These are phyloP conservation scores for Paecilomyces formosus DNA, from an alignment of 2,329 filamentous ascomycete species.

Conservation along the genomic window DNA sequence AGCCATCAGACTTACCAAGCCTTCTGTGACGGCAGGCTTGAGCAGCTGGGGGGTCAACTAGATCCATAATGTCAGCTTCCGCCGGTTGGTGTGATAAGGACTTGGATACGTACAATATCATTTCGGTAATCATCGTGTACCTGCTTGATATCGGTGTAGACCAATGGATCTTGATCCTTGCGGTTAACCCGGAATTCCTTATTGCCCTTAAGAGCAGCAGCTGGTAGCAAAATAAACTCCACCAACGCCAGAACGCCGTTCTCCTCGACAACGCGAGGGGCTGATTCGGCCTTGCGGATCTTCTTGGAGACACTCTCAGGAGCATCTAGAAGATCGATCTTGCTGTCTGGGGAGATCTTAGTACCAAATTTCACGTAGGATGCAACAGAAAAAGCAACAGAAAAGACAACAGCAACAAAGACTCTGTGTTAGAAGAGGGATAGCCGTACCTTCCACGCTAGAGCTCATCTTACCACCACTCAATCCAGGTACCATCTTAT, in stretches of 20 bases:
- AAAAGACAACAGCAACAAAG: not conserved
- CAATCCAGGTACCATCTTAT: slow-evolving; percentile 74
- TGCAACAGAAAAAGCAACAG: not conserved
- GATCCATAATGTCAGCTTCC: not conserved
- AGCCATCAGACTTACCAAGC: slow-evolving; percentile 63
- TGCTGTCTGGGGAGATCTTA: slow-evolving; percentile 52
- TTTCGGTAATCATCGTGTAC: slow-evolving; percentile 73
- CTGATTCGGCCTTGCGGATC: slow-evolving; percentile 74
- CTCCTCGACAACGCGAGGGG: slow-evolving; percentile 67
- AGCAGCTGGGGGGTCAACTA: slow-evolving; percentile 77
- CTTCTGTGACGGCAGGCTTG: slow-evolving; percentile 73
- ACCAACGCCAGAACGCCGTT: slow-evolving; percentile 85
- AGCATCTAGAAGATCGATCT: slow-evolving; percentile 86
- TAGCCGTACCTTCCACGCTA: slow-evolving; percentile 44
- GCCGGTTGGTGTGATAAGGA: slow-evolving; percentile 3
- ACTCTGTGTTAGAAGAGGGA: not conserved
- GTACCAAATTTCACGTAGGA: not conserved
- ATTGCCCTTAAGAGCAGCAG: slow-evolving; percentile 38
- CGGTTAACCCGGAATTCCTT: slow-evolving; percentile 61
- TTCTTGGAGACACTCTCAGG: slow-evolving; percentile 72
- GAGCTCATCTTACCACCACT: slow-evolving; percentile 78
- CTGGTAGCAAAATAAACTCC: slow-evolving; percentile 78
- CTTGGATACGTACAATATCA: slow-evolving; percentile 56
- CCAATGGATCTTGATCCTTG: slow-evolving; percentile 62
- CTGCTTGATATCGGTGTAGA: slow-evolving; percentile 69